Evolutionary conservation across 352 stramenopile genomes (phyloP), one percentile per base, ranked within the genome.

Genomic region (Phytophthora hybrid): DNA sequence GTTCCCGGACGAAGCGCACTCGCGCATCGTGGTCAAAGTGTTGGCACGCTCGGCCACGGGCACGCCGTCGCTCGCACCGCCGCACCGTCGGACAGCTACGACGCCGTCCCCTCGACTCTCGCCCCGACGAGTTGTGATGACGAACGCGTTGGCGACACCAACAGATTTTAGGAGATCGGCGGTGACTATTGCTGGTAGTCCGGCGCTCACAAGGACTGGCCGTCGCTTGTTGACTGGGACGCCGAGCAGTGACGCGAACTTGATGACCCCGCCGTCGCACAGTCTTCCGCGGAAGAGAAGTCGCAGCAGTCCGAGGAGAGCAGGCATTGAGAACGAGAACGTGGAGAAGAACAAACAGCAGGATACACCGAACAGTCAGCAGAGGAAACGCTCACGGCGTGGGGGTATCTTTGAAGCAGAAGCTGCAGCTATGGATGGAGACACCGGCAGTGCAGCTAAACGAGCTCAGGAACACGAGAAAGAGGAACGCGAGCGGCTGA

Each of bases 401-500:
- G 61, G 68, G 16, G 75, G 72, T 21, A 62, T 31, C 14, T 55
- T 61, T 55, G 71, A 74, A 46, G 63, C 73, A 31, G 64, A 72
- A 67, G 68, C 46, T 47, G 56, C 61, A 59, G 65, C 65, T 37
- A 47, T 61, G 1, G 64, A 72, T 71, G 53, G 26, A 60, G 56
- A 61, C 23, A 34, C 32, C 13, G 56, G 26, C 23, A 56, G 37
- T 51, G 44, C 57, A n/a, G 46, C 66, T 1, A 73, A 71, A 59
- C 59, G 52, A 78, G 59, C 66, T 41, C 66, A 60, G 53, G 61
- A 80, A 9, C 71, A 68, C 44, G 67, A 71, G 14, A 74, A 70
- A 21, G 74, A 85, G 60, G 86, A 93, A 57, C 77, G 78, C 34
- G 88, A 95, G 69, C 83, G 83, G 26, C 77, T 91, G 26, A 92